Evolutionary conservation across 1,284 basidiomycete species (phyloP).

Genomic region (Puccinia hordei): DNA sequence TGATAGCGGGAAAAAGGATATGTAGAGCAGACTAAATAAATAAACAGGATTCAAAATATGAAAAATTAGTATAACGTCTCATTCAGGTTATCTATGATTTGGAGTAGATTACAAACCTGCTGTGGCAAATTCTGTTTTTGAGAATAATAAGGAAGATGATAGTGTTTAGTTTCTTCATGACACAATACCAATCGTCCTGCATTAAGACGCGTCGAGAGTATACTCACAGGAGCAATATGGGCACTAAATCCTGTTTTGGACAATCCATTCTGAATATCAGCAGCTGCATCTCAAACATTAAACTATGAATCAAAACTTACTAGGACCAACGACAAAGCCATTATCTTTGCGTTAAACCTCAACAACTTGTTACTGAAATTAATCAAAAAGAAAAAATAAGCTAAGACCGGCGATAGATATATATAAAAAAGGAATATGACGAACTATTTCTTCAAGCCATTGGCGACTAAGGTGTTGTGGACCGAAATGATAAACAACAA

Average conservation of each 20-base stretch:
- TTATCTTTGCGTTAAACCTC: constrained; percentile 8
- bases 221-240: constrained; percentile 5
- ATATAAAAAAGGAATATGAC: neutral
- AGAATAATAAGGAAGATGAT: neutral
- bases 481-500: neutral
- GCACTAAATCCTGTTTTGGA: neutral
- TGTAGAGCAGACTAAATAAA: neutral
- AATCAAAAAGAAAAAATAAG: too few relatives aligned
- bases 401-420: too few relatives aligned
- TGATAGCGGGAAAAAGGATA: constrained; percentile 6
- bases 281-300: neutral
- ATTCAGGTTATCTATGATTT: neutral
- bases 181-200: too few relatives aligned
- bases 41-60: neutral
- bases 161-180: too few relatives aligned
- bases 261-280: neutral
- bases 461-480: neutral
- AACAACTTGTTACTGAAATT: neutral
- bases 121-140: neutral
- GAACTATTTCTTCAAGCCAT: constrained; percentile 1
- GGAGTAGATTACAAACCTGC: neutral
- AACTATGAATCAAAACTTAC: neutral
- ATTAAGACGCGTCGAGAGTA: too few relatives aligned
- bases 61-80: too few relatives aligned
- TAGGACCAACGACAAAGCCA: neutral